Evolutionary conservation across 129 eudicot species (phyloP), one percentile per base, ranked within the genome.

Genomic region (Flaveria linearis): DNA sequence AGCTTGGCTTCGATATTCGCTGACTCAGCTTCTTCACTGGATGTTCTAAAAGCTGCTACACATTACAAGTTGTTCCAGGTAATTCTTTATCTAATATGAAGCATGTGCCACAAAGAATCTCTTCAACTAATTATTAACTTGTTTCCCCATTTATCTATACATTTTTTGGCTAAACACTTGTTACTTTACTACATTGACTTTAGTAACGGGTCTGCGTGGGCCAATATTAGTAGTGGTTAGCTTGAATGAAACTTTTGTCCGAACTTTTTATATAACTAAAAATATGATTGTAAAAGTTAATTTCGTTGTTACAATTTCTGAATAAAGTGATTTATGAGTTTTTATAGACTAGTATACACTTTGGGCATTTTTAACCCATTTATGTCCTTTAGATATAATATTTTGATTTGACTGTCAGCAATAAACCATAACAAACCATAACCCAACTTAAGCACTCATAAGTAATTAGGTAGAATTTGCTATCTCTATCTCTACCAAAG

Each of bases 31-130:
- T 85, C 91, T 70, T 89, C 97, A 22, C 72, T 92, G 77, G 93
- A 92, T 65, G 97, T 92, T 57, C 73, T 92, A 46, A 85, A 85
- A 75, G 97, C 89, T 64, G 97, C 97, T 80, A 87, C 82, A 66
- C 85, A 87, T 66, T 87, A 75, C 72, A 87, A 90, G 72, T 74
- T 87, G 25, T 82, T 81, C 69, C 90, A 90, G 87, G 88, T 85
- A 75, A 50, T 41, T 74, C 18, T 72, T 66, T 30, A 58, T 17
- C 18, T 9, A 45, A 45, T 45, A 45, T 47, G 43, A 47, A 28
- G 63, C 71, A 58, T 69, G 22, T 20, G 2, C 17, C 58, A n/a
- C 58, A 52, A 52, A 52, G 58, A 52, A 4, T 52, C 23, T 52
- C 58, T 52, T 11, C 23, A 52, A 8, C 1, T 52, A 52, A 1